A percentile compares a stretch with the other conserved stretches of the same genome.
Conservation (phyloP, 2,329 filamentous ascomycete genomes). For the Westerdykella sp. region DNA sequence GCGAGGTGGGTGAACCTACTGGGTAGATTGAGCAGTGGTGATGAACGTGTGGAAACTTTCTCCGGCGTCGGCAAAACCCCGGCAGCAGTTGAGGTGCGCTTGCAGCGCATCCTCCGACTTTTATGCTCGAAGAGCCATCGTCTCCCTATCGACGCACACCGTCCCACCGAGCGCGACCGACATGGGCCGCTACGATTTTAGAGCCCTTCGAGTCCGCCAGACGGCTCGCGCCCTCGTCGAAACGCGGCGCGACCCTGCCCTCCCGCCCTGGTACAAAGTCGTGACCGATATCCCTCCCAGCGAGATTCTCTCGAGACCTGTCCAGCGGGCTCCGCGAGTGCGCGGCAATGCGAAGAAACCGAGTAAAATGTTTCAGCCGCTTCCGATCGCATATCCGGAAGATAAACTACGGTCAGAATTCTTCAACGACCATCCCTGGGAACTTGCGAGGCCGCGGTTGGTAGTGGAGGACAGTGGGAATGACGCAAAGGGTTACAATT, state of each 20-base stretch:
- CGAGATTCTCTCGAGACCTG: constrained; percentile 53
- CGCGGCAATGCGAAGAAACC: constrained; percentile 48
- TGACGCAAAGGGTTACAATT: constrained; percentile 70
- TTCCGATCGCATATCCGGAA: constrained; percentile 72
- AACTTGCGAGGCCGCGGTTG: constrained; percentile 80
- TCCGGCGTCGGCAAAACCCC: too few species aligned
- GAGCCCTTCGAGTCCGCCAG: constrained; percentile 48
- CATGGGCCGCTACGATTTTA: constrained; percentile 50
- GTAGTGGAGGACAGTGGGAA: constrained; percentile 81
- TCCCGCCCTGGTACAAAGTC: constrained; percentile 53
- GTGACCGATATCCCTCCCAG: constrained; percentile 54
- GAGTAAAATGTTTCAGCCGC: constrained; percentile 73
- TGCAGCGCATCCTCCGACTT: too few species aligned
- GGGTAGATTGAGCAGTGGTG: too few species aligned
- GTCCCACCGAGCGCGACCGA: constrained; percentile 6
- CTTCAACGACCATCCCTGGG: constrained; percentile 94
- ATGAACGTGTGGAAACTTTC: too few species aligned
- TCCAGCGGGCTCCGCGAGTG: constrained; percentile 45
- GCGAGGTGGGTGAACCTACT: too few species aligned
- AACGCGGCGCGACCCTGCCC: constrained; percentile 34
- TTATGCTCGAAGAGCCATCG: too few species aligned
- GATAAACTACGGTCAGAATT: constrained; percentile 75
- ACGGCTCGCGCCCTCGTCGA: constrained; percentile 47
- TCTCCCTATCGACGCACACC: background rate
- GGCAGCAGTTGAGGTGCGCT: too few species aligned